phyloP scores from a whole-genome alignment of 768 basidiomycete species.

The Cyclocybe cylindracea region DNA sequence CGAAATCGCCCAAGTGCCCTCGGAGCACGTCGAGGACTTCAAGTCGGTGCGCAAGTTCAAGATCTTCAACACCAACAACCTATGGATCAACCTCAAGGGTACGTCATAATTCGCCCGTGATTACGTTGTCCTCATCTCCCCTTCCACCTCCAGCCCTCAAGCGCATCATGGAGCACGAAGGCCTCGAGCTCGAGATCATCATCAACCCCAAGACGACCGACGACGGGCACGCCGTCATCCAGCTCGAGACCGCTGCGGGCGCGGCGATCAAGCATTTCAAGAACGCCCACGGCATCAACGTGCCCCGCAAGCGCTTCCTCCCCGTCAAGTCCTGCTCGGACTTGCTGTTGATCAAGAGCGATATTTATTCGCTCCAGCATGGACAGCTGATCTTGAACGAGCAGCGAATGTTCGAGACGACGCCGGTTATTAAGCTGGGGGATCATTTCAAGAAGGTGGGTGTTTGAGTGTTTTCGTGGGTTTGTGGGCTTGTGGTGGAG shows the following conservation, averaged over 20 bases:
- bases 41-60: conserved; percentile 93
- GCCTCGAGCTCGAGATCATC: conserved; percentile 93
- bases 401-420: conserved; percentile 78
- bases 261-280: conserved; percentile 94
- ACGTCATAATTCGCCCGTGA: conserved; percentile 5
- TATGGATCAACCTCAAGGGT: conserved; percentile 82
- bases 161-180: conserved; percentile 83
- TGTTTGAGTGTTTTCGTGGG: neutral
- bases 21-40: conserved; percentile 93
- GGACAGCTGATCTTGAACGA: conserved; percentile 87
- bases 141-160: conserved; percentile 64
- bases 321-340: conserved; percentile 90
- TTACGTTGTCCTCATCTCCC: conserved; percentile 2
- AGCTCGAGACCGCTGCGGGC: conserved; percentile 91
- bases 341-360: conserved; percentile 86
- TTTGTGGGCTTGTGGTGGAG: neutral
- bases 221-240: conserved; percentile 83
- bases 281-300: conserved; percentile 92
- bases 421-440: conserved; percentile 96
- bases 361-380: conserved; percentile 89
- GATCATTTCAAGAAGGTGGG: conserved; percentile 94
- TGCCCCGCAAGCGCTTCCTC: conserved; percentile 92
- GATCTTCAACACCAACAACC: conserved; percentile 88
- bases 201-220: conserved; percentile 89
- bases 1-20: conserved; percentile 93